Evolutionary conservation across 2,329 filamentous ascomycete genomes (phyloP), one percentile per base, ranked within the genome.

Genomic region (Pestalotiopsis sp.): DNA sequence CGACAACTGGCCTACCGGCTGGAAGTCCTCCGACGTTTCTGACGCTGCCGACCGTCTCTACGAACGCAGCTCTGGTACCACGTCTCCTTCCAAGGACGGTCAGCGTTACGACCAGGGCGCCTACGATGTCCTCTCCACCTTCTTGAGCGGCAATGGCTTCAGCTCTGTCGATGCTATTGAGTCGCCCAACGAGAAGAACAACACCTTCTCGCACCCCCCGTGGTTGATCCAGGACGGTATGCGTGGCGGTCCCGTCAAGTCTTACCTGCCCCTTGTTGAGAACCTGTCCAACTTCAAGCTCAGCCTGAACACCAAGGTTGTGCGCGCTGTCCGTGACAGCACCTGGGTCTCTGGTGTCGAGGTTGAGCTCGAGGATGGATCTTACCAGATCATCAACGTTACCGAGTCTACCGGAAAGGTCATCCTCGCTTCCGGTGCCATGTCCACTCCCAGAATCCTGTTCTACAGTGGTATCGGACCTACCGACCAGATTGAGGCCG

Each of bases 391-490:
- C 49, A 81, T 89, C 70, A 85, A 84, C 7, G 78, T 89, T 68
- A 87, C 85, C 39, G 72, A 80, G 4, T 78, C 78, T 36, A 84
- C 80, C 27, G 88, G 87, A 38, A 84, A 85, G 68, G 86, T 89
- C 59, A 83, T 90, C 69, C 80, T 89, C 31, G 83, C 87, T 31
- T 83, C 85, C 14, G 87, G 87, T 69, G 78, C 86, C n/a, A 85
- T 89, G 70, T 86, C 86, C 6, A 86, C 86, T 2, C 79, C 86
- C 14, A 87, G 87, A 75, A 82, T 89, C 61, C 83, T 89, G 17
- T 86, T 88, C 80, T 83, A 86, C 74, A 85, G 83, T 71, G 87
- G 87, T 73, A 89, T 86, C 73, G 87, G 86, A 13, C 85, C 84
- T 63, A 78, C 77, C 87, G 76, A 81, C 83, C 70, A 88, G 66